These are phyloP conservation scores for Cryptosporidium baileyi DNA, from an alignment of 169 alveolate genomes.

Conservation along the genomic window DNA sequence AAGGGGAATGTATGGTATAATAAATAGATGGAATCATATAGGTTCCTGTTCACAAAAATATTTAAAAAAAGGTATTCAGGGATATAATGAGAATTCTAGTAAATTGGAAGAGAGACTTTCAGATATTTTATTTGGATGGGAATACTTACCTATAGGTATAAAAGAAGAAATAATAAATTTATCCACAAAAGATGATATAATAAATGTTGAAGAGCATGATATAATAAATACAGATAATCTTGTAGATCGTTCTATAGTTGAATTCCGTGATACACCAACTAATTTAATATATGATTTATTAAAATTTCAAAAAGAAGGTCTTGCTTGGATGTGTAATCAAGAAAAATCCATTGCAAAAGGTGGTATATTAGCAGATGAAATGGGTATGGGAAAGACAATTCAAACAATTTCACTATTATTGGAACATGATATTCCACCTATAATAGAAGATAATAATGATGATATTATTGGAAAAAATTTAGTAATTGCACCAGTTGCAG, in stretches of 20 bases:
- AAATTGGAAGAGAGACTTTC: slow-evolving; percentile 4
- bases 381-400: slow-evolving; percentile 87
- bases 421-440: slow-evolving; percentile 70
- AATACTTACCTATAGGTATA: slow-evolving; percentile 22
- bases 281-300: slow-evolving; percentile 68
- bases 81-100: neutral
- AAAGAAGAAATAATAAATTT: slow-evolving; percentile 15
- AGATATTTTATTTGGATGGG: slow-evolving; percentile 38
- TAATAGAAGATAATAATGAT: slow-evolving; percentile 7
- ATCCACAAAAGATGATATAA: slow-evolving; percentile 14
- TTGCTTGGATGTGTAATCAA: slow-evolving; percentile 81
- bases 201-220: neutral
- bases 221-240: slow-evolving; percentile 14
- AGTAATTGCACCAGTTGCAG: slow-evolving; percentile 83
- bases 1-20: slow-evolving; percentile 64
- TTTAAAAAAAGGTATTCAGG: slow-evolving; percentile 36
- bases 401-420: slow-evolving; percentile 77
- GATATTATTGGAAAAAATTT: slow-evolving; percentile 76
- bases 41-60: slow-evolving; percentile 33
- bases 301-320: slow-evolving; percentile 78
- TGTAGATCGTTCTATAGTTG: slow-evolving; percentile 8
- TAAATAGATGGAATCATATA: slow-evolving; percentile 66
- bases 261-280: slow-evolving; percentile 57
- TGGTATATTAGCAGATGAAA: slow-evolving; percentile 85
- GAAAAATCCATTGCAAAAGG: slow-evolving; percentile 79